These are phyloP conservation scores for Botrytis hyacinthi DNA, from an alignment of 2,329 filamentous ascomycete genomes.

Conservation along the genomic window DNA sequence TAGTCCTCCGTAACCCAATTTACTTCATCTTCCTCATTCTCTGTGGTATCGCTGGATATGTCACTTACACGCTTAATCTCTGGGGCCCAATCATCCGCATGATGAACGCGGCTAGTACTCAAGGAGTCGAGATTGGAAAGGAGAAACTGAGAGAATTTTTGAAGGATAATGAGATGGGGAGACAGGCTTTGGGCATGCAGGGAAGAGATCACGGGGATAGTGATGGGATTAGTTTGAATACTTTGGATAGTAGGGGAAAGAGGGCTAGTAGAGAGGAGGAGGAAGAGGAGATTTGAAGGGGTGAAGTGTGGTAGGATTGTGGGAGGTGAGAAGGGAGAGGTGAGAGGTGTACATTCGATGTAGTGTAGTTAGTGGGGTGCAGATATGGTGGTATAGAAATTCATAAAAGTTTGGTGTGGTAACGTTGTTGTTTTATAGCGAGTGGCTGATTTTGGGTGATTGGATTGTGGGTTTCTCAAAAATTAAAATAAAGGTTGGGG, in stretches of 20 bases:
- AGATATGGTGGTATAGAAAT: background rate
- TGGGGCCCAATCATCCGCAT: conserved; percentile 96
- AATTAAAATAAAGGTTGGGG: background rate
- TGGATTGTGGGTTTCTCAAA: background rate
- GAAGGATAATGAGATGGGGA: conserved; percentile 79
- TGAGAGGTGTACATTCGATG: background rate
- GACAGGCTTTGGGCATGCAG: conserved; percentile 78
- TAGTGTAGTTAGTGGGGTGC: background rate
- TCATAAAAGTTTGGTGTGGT: background rate
- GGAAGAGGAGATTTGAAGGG: conserved; percentile 35
- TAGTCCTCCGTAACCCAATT: conserved; percentile 88
- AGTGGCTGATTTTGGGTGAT: background rate
- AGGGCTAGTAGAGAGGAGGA: conserved; percentile 52
- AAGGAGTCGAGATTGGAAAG: conserved; percentile 89
- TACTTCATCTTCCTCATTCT: conserved; percentile 89
- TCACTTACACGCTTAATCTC: conserved; percentile 91
- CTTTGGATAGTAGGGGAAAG: conserved; percentile 59
- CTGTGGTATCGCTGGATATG: conserved; percentile 71
- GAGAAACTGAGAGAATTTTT: conserved; percentile 87
- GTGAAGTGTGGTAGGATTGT: background rate
- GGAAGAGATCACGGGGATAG: conserved; percentile 41
- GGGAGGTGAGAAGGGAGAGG: background rate
- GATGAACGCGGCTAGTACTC: conserved; percentile 80
- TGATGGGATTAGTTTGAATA: conserved; percentile 57
- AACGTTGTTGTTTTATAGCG: background rate